Conservation (phyloP, 331 rosid genomes). For the Rosa hybrid region DNA sequence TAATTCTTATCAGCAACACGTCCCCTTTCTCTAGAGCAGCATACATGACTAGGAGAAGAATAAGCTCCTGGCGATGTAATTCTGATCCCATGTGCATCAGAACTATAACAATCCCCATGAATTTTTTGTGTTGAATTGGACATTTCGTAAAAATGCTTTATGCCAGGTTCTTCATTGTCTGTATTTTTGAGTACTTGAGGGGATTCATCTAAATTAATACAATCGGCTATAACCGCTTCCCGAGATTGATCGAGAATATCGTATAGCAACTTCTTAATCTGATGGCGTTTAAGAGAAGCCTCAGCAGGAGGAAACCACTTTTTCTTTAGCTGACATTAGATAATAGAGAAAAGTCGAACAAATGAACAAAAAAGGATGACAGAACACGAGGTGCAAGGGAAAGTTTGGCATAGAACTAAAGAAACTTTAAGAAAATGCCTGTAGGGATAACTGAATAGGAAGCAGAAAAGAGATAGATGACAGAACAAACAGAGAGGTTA, state of each 20-base stretch:
- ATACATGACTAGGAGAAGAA: slow-evolving; percentile 28
- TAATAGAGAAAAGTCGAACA: neutral
- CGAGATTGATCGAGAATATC: slow-evolving; percentile 39
- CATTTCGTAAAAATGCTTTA: slow-evolving; percentile 21
- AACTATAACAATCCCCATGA: slow-evolving; percentile 23
- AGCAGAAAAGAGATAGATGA: neutral
- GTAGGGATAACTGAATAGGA: neutral
- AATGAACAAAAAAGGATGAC: neutral
- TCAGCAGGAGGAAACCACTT: slow-evolving; percentile 72
- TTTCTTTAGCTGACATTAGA: slow-evolving; percentile 44
- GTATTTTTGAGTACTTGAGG: slow-evolving; percentile 19
- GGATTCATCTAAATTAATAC: slow-evolving; percentile 28
- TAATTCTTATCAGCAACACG: slow-evolving; percentile 18
- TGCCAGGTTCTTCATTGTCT: slow-evolving; percentile 29
- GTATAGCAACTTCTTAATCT: slow-evolving; percentile 47
- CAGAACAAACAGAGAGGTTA: neutral
- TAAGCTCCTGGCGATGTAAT: slow-evolving; percentile 23
- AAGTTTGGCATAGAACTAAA: neutral
- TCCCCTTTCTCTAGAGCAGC: slow-evolving; percentile 33
- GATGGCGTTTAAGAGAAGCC: slow-evolving; percentile 58
- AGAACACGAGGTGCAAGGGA: neutral
- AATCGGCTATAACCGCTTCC: slow-evolving; percentile 28
- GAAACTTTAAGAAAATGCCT: neutral
- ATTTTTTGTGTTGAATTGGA: slow-evolving; percentile 12
- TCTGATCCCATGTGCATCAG: slow-evolving; percentile 26